Conservation (phyloP, 768 basidiomycete genomes). For the Kwoniella sp. region DNA sequence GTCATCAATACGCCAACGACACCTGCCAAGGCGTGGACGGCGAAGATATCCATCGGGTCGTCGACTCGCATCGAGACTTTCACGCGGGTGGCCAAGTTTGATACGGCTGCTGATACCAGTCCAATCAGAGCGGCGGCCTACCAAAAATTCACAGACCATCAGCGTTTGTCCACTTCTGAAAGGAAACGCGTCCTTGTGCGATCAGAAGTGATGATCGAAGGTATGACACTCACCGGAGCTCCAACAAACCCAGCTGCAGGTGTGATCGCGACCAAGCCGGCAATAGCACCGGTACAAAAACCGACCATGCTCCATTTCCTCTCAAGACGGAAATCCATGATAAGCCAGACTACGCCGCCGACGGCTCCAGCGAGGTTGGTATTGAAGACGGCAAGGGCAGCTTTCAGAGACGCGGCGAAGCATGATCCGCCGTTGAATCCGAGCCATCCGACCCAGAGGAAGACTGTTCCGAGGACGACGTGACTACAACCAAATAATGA, state of each 20-base stretch:
- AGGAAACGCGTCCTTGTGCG: no score
- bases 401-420: constrained; percentile 82
- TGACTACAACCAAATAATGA: constrained; percentile 60
- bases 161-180: no score
- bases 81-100: constrained; percentile 95
- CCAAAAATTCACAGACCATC: not conserved
- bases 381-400: constrained; percentile 83
- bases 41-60: constrained; percentile 73
- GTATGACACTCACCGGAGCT: constrained; percentile 39
- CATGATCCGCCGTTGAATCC: constrained; percentile 77
- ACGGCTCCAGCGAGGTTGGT: constrained; percentile 89
- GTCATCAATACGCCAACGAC: constrained; percentile 66
- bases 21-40: constrained; percentile 59
- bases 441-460: constrained; percentile 88
- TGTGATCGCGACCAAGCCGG: constrained; percentile 60
- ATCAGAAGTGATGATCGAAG: constrained; percentile 59
- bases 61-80: constrained; percentile 67
- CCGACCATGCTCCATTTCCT: constrained; percentile 91
- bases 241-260: constrained; percentile 60
- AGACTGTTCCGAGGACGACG: constrained; percentile 86
- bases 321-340: constrained; percentile 83
- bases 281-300: constrained; percentile 92
- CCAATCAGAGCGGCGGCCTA: constrained; percentile 80
- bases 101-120: constrained; percentile 75
- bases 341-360: constrained; percentile 59